phyloP scores from a whole-genome alignment of 768 basidiomycete species.

The Auricularia auricula-judae region DNA sequence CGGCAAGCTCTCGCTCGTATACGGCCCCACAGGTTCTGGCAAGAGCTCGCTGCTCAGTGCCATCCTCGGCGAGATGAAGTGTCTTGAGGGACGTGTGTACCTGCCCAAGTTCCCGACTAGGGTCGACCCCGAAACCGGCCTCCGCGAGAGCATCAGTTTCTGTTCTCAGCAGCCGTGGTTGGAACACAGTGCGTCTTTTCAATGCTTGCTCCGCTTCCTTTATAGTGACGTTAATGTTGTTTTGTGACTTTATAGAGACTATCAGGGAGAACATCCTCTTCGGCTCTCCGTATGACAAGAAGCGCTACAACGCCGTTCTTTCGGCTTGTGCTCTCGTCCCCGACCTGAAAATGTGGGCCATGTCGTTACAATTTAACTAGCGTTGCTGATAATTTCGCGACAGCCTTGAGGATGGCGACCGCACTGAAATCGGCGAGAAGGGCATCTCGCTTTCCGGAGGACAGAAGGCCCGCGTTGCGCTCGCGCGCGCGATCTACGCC shows the following conservation, averaged over 20 bases:
- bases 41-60: slow-evolving; percentile 30
- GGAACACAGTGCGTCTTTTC: slow-evolving; percentile 29
- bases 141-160: slow-evolving; percentile 46
- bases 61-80: slow-evolving; percentile 18
- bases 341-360: slow-evolving; percentile 46
- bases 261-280: slow-evolving; percentile 78
- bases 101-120: slow-evolving; percentile 22
- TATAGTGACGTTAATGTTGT: slow-evolving; percentile 25
- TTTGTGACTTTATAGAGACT: slow-evolving; percentile 39
- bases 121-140: slow-evolving; percentile 20
- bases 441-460: slow-evolving; percentile 66
- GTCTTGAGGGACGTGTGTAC: slow-evolving; percentile 13
- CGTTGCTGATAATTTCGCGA: slow-evolving; percentile 11
- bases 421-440: slow-evolving; percentile 60
- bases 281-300: slow-evolving; percentile 35
- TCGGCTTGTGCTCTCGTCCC: slow-evolving; percentile 62
- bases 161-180: slow-evolving; percentile 68
- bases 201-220: background rate
- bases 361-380: slow-evolving; percentile 64
- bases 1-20: slow-evolving; percentile 47
- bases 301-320: slow-evolving; percentile 54
- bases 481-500: slow-evolving; percentile 79
- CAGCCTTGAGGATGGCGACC: slow-evolving; percentile 25
- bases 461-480: slow-evolving; percentile 59
- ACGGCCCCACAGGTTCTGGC: slow-evolving; percentile 55